These are phyloP conservation scores for Tulasnella sp. DNA, from an alignment of 768 basidiomycete species.

Conservation along the genomic window DNA sequence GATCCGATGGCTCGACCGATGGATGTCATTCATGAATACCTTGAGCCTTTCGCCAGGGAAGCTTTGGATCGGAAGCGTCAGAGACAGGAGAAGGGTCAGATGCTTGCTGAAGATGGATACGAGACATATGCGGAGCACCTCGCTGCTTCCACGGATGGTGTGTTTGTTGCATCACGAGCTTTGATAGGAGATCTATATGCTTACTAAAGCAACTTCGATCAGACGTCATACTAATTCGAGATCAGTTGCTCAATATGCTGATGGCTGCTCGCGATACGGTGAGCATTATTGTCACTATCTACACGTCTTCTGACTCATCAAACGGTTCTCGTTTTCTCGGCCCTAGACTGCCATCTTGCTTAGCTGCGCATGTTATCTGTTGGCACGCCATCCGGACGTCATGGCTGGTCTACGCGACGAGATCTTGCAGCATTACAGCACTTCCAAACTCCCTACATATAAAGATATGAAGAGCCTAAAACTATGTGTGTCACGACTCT, in stretches of 20 bases:
- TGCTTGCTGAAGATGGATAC: not conserved
- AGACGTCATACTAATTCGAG: no score
- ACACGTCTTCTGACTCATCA: not conserved
- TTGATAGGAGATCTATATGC: not conserved
- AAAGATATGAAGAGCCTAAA: conserved; percentile 21
- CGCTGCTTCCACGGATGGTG: conserved; percentile 23
- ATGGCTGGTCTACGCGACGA: conserved; percentile 21
- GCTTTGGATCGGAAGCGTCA: not conserved
- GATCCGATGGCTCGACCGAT: not conserved
- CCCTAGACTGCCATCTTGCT: conserved; percentile 24
- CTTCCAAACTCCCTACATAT: conserved; percentile 16
- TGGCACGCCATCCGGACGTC: conserved; percentile 22
- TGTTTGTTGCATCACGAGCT: not conserved
- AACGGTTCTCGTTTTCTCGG: no score
- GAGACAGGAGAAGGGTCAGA: not conserved
- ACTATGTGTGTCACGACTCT: conserved; percentile 7
- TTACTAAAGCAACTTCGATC: no score
- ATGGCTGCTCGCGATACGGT: conserved; percentile 29
- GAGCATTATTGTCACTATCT: not conserved
- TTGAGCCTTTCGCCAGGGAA: not conserved
- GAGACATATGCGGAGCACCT: conserved; percentile 23
- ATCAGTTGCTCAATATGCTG: conserved; percentile 19
- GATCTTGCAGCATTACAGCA: conserved; percentile 7
- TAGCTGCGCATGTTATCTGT: conserved; percentile 24
- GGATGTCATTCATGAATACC: conserved; percentile 1